A percentile compares a stretch with the other conserved stretches of the same genome.
phyloP scores from a whole-genome alignment of 2,329 filamentous ascomycete genomes.

The Colletotrichum godetiae region DNA sequence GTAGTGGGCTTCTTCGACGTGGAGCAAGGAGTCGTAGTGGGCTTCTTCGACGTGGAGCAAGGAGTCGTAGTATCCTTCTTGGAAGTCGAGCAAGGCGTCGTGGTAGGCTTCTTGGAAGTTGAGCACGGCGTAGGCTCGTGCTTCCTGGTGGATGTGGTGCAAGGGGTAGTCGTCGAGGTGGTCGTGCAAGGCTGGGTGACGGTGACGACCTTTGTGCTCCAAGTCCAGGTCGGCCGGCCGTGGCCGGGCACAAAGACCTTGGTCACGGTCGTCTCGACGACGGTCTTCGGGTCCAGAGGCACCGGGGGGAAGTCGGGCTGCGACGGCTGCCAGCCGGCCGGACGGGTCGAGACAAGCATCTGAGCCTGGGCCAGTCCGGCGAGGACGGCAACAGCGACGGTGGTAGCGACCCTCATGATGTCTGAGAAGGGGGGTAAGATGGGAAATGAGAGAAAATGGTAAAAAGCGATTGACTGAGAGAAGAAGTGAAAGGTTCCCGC shows the following conservation, averaged over 20 bases:
- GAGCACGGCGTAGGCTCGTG: neutral
- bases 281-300: slow-evolving; percentile 3
- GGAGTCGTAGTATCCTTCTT: neutral
- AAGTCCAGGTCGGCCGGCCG: neutral
- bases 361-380: slow-evolving; percentile 23
- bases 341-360: neutral
- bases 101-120: neutral
- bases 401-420: slow-evolving; percentile 28
- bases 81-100: neutral
- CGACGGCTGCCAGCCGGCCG: neutral
- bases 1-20: neutral
- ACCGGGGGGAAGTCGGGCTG: slow-evolving; percentile 14
- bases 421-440: neutral
- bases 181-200: neutral
- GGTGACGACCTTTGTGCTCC: neutral
- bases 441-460: slow-evolving; percentile 8
- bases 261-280: neutral
- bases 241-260: neutral
- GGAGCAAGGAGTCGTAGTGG: neutral
- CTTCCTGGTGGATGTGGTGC: slow-evolving; percentile 1
- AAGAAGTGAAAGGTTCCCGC: slow-evolving; percentile 23
- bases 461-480: slow-evolving; percentile 30
- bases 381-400: slow-evolving; percentile 23
- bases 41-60: neutral
- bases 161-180: neutral